phyloP scores from a whole-genome alignment of 2,329 filamentous ascomycete genomes.

The Monosporascus sp. region DNA sequence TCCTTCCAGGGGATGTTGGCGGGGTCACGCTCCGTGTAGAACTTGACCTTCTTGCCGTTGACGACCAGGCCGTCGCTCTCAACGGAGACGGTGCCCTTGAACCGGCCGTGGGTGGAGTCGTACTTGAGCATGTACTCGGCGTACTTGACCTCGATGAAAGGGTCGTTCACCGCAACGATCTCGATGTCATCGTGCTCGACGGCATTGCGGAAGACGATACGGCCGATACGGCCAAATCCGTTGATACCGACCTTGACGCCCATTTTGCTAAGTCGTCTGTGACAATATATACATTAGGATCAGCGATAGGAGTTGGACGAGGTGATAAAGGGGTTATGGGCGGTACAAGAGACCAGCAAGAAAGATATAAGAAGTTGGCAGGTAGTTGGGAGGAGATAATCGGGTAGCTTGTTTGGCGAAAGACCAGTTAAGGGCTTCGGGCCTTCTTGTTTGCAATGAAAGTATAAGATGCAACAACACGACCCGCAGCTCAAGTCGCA shows the following conservation, averaged over 20 bases:
- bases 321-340: neutral
- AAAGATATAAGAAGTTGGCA: neutral
- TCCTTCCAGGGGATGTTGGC: constrained; percentile 84
- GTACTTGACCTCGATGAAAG: constrained; percentile 97
- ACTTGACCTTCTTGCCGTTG: constrained; percentile 92
- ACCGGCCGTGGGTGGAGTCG: constrained; percentile 92
- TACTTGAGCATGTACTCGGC: constrained; percentile 99
- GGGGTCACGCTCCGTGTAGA: constrained; percentile 92
- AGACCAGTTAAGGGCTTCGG: neutral
- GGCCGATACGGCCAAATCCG: constrained; percentile 99
- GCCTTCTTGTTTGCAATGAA: neutral
- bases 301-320: neutral
- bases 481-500: neutral
- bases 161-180: constrained; percentile 96
- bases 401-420: neutral
- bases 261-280: constrained; percentile 36
- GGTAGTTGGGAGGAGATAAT: neutral
- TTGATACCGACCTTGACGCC: constrained; percentile 88
- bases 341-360: neutral
- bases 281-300: neutral
- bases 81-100: constrained; percentile 85
- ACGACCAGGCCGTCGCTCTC: constrained; percentile 68
- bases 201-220: constrained; percentile 98
- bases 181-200: constrained; percentile 84
- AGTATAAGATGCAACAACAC: neutral